Evolutionary conservation across 768 basidiomycete species (phyloP).

Genomic region (Xerocomellus intermedius): DNA sequence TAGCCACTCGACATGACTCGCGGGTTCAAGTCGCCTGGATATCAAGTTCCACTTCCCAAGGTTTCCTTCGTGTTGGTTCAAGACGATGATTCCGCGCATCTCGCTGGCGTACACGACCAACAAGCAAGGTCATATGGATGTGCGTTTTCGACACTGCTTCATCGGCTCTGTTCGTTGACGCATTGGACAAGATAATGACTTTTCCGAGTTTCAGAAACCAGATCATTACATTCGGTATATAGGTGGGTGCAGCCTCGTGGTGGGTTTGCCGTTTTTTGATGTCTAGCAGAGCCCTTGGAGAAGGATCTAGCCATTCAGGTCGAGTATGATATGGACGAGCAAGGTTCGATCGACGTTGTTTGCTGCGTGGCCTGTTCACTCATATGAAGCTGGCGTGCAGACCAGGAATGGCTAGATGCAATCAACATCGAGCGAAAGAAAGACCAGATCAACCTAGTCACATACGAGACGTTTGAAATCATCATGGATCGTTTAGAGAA

Average conservation of each 20-base stretch:
- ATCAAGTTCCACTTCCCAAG: constrained; percentile 51
- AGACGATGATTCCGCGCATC: constrained; percentile 60
- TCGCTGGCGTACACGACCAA: constrained; percentile 60
- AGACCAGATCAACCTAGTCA: constrained; percentile 64
- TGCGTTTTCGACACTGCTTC: constrained; percentile 37
- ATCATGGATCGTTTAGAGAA: constrained; percentile 98
- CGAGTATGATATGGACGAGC: constrained; percentile 99
- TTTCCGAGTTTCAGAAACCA: constrained; percentile 69
- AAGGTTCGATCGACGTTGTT: constrained; percentile 52
- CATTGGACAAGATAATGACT: constrained; percentile 55
- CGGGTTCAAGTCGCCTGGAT: constrained; percentile 35
- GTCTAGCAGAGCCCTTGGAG: constrained; percentile 77
- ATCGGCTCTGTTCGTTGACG: constrained; percentile 1
- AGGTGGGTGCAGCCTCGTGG: constrained; percentile 45
- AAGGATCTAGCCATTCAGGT: constrained; percentile 89
- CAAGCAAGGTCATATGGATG: constrained; percentile 73
- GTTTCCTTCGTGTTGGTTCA: constrained; percentile 66
- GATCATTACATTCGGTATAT: constrained; percentile 91
- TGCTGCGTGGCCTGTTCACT: not conserved
- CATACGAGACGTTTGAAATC: constrained; percentile 90
- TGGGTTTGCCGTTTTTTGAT: constrained; percentile 4
- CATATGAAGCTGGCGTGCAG: constrained; percentile 38
- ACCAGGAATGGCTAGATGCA: constrained; percentile 91
- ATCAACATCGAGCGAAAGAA: constrained; percentile 82
- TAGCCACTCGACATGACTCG: constrained; percentile 36